phyloP scores from a whole-genome alignment of 2,329 filamentous ascomycete species.

The Aspergillus floridensis region DNA sequence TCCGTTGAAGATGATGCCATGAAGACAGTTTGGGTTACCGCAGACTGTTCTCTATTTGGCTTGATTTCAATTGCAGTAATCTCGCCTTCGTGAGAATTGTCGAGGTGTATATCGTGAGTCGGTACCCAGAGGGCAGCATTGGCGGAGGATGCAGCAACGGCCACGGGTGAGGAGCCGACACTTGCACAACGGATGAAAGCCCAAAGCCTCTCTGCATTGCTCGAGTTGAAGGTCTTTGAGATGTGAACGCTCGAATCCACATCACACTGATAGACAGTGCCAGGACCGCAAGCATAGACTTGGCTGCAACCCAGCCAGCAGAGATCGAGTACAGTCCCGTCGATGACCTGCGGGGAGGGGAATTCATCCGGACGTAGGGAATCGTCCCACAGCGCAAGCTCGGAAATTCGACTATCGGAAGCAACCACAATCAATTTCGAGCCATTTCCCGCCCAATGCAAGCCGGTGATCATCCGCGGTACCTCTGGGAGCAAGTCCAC shows the following conservation, averaged over 20 bases:
- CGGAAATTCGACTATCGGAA: conserved; percentile 41
- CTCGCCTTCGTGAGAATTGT: conserved; percentile 40
- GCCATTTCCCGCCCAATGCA: conserved; percentile 42
- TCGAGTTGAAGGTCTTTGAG: conserved; percentile 34
- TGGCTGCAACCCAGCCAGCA: conserved; percentile 40
- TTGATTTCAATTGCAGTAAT: conserved; percentile 46
- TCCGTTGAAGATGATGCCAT: conserved; percentile 48
- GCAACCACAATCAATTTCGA: conserved; percentile 43
- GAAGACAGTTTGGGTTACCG: conserved; percentile 26
- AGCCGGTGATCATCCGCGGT: conserved; percentile 43
- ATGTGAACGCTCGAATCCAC: conserved; percentile 39
- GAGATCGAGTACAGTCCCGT: conserved; percentile 43
- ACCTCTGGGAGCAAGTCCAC: conserved; percentile 47
- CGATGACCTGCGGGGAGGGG: conserved; percentile 35
- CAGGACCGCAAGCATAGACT: conserved; percentile 42
- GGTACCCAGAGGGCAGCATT: conserved; percentile 45
- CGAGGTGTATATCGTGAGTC: conserved; percentile 41
- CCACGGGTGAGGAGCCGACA: conserved; percentile 29
- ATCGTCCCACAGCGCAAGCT: conserved; percentile 47
- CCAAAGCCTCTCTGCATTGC: conserved; percentile 36
- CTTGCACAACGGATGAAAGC: conserved; percentile 40
- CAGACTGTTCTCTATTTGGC: conserved; percentile 25
- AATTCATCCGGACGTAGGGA: conserved; percentile 37
- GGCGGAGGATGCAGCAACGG: conserved; percentile 40
- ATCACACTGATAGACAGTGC: conserved; percentile 40